Base-by-base conservation (phyloP, 2,329 filamentous ascomycete genomes). In the Coleophoma eucalyptorum region DNA sequence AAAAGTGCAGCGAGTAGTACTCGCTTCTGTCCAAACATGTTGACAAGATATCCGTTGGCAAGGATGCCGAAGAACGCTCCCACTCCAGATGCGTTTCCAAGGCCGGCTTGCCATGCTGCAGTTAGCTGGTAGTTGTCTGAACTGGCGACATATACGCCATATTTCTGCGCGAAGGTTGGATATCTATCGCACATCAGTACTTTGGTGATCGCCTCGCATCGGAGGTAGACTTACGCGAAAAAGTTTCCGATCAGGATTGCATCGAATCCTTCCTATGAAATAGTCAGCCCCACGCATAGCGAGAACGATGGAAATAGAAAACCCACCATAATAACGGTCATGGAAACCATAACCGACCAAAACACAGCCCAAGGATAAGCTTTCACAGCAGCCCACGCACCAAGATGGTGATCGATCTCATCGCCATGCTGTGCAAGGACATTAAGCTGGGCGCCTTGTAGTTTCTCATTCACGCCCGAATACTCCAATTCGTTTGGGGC, bases 241-340 rank as follows among this genome's bases (percentile, higher is more conserved):
- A 59, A 59, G 40, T 59, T 59, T 12, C 55, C 54, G 16, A 59
- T 56, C 15, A 59, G 44, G 19, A 54, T 55, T 6, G 52, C 54
- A 16, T 26, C 26, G 10, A 26, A 26, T 26, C 26, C 58, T 45
- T 60, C 26, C 26, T 26, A 26, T 26, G 2, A 6, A 7, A 5
- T 5, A 26, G 26, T 26, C 4, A 26, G 26, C 10, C 26, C 4
- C 26, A 26, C 10, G 26, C 26, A 5, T 5, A 26, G 26, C 26
- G 26, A 26, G 26, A 26, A 26, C 5, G 26, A 3, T 6, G 26
- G 26, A 26, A 26, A 5, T 7, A 26, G 18, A 42, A 20, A 20
- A 48, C 88, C 89, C 68, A 94, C 90, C 90, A 95, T 96, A 61
- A 83, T 83, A 63, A 95, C 92, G 64, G 87, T 90, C 0, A 88